phyloP scores from a whole-genome alignment of 2,329 filamentous ascomycete genomes.

The Eurotiales sp. region DNA sequence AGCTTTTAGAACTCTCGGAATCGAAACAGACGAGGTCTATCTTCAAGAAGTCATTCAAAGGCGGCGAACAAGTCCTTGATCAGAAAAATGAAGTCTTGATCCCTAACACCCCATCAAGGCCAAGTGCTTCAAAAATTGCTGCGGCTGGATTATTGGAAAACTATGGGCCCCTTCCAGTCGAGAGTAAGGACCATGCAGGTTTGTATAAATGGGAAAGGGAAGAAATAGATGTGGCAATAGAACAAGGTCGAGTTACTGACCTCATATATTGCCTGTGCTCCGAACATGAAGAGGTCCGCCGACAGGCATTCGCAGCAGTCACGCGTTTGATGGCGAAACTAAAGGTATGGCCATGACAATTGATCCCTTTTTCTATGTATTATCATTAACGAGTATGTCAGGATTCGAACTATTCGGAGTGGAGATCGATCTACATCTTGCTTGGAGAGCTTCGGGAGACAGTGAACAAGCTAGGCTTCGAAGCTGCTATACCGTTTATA shows the following conservation, averaged over 20 bases:
- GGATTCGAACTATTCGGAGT: conserved; percentile 69
- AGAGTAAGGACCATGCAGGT: conserved; percentile 40
- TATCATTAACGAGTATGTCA: conserved; percentile 27
- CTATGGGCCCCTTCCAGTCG: conserved; percentile 49
- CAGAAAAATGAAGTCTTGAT: conserved; percentile 13
- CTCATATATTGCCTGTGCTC: conserved; percentile 75
- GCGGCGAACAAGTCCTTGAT: conserved; percentile 13
- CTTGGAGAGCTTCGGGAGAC: conserved; percentile 79
- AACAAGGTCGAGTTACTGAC: conserved; percentile 68
- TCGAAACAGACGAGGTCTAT: conserved; percentile 32
- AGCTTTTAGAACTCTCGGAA: conserved; percentile 40
- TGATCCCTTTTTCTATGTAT: background rate
- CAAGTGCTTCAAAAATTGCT: background rate
- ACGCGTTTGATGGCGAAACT: conserved; percentile 47
- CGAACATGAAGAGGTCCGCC: conserved; percentile 68
- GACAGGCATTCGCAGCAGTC: conserved; percentile 58
- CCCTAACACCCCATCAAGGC: conserved; percentile 11
- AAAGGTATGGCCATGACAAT: conserved; percentile 30
- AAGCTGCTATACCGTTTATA: conserved; percentile 64
- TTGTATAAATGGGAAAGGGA: conserved; percentile 68
- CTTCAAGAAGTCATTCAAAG: conserved; percentile 38
- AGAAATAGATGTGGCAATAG: conserved; percentile 71
- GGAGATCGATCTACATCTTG: conserved; percentile 73
- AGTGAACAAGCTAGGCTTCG: conserved; percentile 52
- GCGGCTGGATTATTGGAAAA: conserved; percentile 49